Evolutionary conservation across 495 filamentous ascomycete species (phyloP), one percentile per base, ranked within the genome.

Genomic region (Parachaetomium inaequale): DNA sequence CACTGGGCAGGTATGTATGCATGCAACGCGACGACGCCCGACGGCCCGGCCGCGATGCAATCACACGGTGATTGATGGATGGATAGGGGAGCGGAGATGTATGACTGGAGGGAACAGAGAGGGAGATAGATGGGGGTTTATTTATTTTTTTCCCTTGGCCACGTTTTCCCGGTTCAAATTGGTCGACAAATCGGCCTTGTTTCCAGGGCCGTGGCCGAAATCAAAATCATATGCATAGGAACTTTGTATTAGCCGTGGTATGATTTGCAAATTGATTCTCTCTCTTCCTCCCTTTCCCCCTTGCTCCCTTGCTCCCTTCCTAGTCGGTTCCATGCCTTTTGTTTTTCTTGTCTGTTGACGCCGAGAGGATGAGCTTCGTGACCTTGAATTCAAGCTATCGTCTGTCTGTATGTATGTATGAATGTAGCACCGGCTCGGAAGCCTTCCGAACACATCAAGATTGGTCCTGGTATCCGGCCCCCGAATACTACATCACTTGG

Each of bases 201-300:
- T 21, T 19, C 40, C 40, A 21, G n/a, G 15, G 40, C 15, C 40
- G 40, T n/a, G 40, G 40, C 7, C 2, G n/a, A n/a, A 43, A 21
- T 43, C 1, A 5, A n/a, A n/a, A n/a, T n/a, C n/a, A 21, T 43
- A 5, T 43, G 40, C 40, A 4, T 42, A 17, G n/a, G n/a, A n/a
- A n/a, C n/a, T n/a, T 42, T 42, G n/a, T 43, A 43, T 43, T 43
- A 43, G 40, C 40, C n/a, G n/a, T 43, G 40, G 40, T 43, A n/a
- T n/a, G n/a, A n/a, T 42, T 43, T 43, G 19, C 40, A 43, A n/a
- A 21, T 21, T 43, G 40, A 2, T 43, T 7, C 40, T 43, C 40
- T 17, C 40, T 43, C n/a, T n/a, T n/a, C n/a, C n/a, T n/a, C n/a
- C n/a, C n/a, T n/a, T n/a, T n/a, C n/a, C n/a, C n/a, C n/a, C n/a